Base-by-base conservation (phyloP, 2,329 filamentous ascomycete genomes). In the Sphaerulina musiva region DNA sequence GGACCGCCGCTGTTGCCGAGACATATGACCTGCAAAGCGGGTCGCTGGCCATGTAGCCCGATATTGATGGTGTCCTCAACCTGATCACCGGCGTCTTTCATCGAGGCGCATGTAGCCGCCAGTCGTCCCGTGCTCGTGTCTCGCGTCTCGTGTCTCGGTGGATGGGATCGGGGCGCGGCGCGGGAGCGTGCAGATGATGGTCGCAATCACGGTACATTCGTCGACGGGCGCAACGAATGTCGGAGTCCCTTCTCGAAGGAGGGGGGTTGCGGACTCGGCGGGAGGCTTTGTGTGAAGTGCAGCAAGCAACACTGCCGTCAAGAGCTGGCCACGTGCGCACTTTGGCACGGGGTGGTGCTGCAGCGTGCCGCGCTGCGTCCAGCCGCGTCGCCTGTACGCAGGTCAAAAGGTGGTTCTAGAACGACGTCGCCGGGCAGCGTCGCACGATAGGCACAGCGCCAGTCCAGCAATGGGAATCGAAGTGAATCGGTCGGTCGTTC, bases 1-100 rank as follows among this genome's bases (percentile, higher is more conserved):
- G 93, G 93, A 49, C 93, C 93, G 55, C 93, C 93, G 48, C 89
- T 89, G 44, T 89, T 83, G 60, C 93, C 93, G 64, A 78, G 68
- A 66, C 75, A 78, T 49, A 77, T 75, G 12, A 78, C 74, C 63
- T 78, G 75, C 42, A 78, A 48, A 12, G 66, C 65, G 20, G 67
- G 59, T 68, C 71, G 56, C 63, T 69, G 54, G 50, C 64, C 59
- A 54, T 68, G 68, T 57, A 70, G 66, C 62, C 71, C 67, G 26
- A 29, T 29, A 29, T 29, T 29, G 26, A 6, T 29, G 66, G 61
- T 59, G 55, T 56, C 54, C 51, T 62, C 55, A 23, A 53, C 55
- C 26, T 66, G 70, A 64, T 74, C 68, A 55, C 59, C 59, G 54
- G 70, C 47, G 54, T 62, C 70, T 67, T 71, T 74, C 73, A 75